Evolutionary conservation across 257 asterid genomes (phyloP).

Genomic region (Craterostigma plantagineum): DNA sequence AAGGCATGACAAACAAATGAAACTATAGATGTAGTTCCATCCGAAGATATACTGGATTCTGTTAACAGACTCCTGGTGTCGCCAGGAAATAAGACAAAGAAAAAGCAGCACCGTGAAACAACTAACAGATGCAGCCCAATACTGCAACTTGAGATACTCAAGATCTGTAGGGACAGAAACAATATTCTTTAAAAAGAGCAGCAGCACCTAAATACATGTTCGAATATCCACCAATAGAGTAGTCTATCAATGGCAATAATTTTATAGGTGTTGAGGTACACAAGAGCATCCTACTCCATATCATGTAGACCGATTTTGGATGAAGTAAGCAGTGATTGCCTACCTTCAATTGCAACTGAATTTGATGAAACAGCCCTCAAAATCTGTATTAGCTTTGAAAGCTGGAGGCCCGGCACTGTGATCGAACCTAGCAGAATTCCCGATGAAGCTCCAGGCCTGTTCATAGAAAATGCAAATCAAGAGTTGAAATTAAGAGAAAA

Average conservation of each 20-base stretch:
- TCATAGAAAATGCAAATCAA: background rate
- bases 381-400: conserved; percentile 62
- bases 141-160: conserved; percentile 56
- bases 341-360: conserved; percentile 42
- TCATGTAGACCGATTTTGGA: no score
- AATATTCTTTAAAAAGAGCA: background rate
- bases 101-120: conserved; percentile 50
- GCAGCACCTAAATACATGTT: background rate
- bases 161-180: conserved; percentile 32
- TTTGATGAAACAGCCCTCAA: conserved; percentile 27
- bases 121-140: conserved; percentile 59
- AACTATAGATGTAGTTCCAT: conserved; percentile 18
- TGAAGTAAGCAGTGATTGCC: background rate
- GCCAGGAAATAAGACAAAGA: conserved; percentile 25
- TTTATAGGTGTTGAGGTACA: no score
- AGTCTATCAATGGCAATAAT: no score
- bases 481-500: no score
- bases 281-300: background rate
- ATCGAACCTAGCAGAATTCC: conserved; percentile 80
- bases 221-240: no score
- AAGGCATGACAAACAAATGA: conserved; percentile 23
- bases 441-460: conserved; percentile 81
- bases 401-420: conserved; percentile 66
- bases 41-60: conserved; percentile 10
- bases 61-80: conserved; percentile 13